Conservation (phyloP, 352 stramenopile species). For the Globisporangium perplexum region DNA sequence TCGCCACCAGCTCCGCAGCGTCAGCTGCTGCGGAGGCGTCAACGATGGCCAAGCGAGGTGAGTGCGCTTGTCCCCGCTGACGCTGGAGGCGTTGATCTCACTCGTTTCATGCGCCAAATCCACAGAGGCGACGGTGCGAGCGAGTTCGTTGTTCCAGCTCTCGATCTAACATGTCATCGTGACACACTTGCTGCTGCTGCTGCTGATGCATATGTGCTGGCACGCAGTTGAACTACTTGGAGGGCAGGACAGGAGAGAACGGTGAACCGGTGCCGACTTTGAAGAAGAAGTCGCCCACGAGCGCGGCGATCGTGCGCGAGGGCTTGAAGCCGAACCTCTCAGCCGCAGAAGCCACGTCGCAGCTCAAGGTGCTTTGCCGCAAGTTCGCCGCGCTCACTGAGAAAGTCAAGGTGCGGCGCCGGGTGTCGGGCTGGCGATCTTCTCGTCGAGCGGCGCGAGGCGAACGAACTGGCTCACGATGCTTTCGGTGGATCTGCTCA, state of each 20-base stretch:
- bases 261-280: slow-evolving; percentile 6
- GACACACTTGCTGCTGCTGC: not conserved
- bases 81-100: too few relatives aligned
- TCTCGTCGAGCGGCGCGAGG: too few relatives aligned
- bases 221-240: slow-evolving; percentile 13
- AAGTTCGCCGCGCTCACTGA: slow-evolving; percentile 81
- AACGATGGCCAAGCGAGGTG: too few relatives aligned
- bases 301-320: slow-evolving; percentile 38
- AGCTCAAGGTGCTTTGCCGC: slow-evolving; percentile 74
- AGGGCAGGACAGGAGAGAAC: slow-evolving; percentile 12
- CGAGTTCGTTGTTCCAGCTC: not conserved
- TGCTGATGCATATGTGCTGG: not conserved
- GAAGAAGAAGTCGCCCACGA: slow-evolving; percentile 37
- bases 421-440: too few relatives aligned
- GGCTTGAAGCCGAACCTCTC: slow-evolving; percentile 57
- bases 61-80: too few relatives aligned
- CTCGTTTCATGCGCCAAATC: too few relatives aligned
- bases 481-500: not conserved
- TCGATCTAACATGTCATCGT: not conserved
- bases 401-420: slow-evolving; percentile 81
- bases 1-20: too few relatives aligned
- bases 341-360: slow-evolving; percentile 56
- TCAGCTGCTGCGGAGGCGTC: too few relatives aligned
- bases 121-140: slow-evolving; percentile 7
- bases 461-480: too few relatives aligned